Conservation (phyloP, 345 rosid genomes). For the Geranium brycei region DNA sequence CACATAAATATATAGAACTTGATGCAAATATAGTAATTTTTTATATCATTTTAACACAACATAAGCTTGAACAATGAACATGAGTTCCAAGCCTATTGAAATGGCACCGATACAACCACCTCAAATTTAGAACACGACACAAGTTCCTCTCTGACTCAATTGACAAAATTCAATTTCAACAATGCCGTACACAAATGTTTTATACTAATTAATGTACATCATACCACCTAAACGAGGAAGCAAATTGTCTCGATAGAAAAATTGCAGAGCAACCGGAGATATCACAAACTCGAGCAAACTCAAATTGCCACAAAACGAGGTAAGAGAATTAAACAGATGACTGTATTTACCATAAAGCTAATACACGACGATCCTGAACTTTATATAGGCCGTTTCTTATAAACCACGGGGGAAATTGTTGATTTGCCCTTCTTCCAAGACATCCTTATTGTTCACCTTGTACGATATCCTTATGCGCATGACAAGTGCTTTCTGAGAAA, state of each 20-base stretch:
- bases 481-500: constrained; percentile 75
- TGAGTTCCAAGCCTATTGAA: too few relatives aligned
- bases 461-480: constrained; percentile 89
- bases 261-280: too few relatives aligned
- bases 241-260: too few relatives aligned
- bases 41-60: too few relatives aligned
- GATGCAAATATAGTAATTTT: too few relatives aligned
- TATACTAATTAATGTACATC: not conserved
- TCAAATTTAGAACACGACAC: not conserved
- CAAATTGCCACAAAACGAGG: not conserved
- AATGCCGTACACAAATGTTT: not conserved
- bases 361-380: not conserved
- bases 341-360: not conserved
- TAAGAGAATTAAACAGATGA: not conserved
- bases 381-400: constrained; percentile 21
- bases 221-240: too few relatives aligned
- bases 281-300: not conserved
- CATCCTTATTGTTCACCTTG: constrained; percentile 62
- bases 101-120: not conserved
- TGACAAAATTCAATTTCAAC: not conserved
- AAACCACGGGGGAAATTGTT: constrained; percentile 72
- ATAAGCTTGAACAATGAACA: too few relatives aligned
- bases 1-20: too few relatives aligned
- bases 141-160: not conserved
- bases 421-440: constrained; percentile 87